These are phyloP conservation scores for Acanthamoeba culbertsoni DNA, from an alignment of 208 protist genomes.

Conservation along the genomic window DNA sequence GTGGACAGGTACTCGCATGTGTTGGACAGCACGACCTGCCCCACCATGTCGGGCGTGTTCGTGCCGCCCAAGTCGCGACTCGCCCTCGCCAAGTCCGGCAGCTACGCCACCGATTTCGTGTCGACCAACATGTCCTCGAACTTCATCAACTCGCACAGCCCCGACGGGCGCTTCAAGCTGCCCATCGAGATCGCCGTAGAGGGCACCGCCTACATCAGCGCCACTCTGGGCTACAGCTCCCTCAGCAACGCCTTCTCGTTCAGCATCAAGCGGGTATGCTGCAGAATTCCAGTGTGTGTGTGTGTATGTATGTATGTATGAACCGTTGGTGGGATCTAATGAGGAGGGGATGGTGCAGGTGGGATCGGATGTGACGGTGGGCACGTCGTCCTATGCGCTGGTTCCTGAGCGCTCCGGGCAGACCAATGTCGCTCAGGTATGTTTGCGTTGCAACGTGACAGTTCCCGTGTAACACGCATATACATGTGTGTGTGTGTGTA, in stretches of 20 bases:
- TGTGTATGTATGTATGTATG: too few species aligned
- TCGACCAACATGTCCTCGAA: constrained; percentile 19
- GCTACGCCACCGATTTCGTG: neutral
- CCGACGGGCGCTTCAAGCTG: neutral
- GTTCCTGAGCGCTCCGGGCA: constrained; percentile 22
- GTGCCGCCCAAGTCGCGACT: neutral
- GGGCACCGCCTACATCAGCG: neutral
- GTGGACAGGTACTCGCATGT: neutral
- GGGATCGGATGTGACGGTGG: neutral
- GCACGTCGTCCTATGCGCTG: neutral
- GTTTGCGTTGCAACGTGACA: too few species aligned
- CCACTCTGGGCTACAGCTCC: constrained; percentile 6
- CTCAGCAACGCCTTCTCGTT: constrained; percentile 18
- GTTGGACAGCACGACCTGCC: neutral
- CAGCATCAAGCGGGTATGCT: neutral
- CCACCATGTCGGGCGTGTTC: neutral
- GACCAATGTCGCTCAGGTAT: constrained; percentile 15
- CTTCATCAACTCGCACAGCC: neutral
- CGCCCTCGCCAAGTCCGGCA: neutral
- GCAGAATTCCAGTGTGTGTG: too few species aligned
- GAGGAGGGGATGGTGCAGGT: too few species aligned
- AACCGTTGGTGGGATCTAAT: too few species aligned
- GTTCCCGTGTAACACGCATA: too few species aligned
- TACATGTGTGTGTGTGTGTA: too few species aligned
- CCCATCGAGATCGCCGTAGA: neutral